Conservation (phyloP, 176 grass and related monocot genomes). For the Typha latifolia region DNA sequence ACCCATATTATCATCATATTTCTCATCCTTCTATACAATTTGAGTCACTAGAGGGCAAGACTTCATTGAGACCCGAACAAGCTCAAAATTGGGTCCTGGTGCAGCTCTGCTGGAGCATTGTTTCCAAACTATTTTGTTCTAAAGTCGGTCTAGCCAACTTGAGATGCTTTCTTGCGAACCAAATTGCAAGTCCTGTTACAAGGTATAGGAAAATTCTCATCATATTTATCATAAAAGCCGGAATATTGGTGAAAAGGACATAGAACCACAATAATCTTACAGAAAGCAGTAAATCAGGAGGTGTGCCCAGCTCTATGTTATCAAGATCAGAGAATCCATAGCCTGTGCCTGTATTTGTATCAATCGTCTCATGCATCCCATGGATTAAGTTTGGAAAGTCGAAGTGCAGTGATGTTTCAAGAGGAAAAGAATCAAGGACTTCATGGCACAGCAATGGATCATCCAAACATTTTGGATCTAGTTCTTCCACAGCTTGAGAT, state of each 20-base stretch:
- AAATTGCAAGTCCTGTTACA: slow-evolving; percentile 57
- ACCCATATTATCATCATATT: background rate
- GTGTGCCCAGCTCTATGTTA: slow-evolving; percentile 36
- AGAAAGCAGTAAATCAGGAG: slow-evolving; percentile 57
- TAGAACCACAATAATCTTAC: slow-evolving; percentile 33
- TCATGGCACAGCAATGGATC: slow-evolving; percentile 47
- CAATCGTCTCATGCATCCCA: slow-evolving; percentile 16
- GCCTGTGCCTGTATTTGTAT: slow-evolving; percentile 6
- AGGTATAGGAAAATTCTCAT: background rate
- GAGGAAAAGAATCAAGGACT: slow-evolving; percentile 43
- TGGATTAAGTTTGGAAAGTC: slow-evolving; percentile 32
- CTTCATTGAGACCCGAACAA: background rate
- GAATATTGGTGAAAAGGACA: slow-evolving; percentile 6
- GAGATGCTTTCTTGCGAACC: slow-evolving; percentile 74
- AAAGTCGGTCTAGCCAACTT: slow-evolving; percentile 60
- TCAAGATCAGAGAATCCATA: slow-evolving; percentile 38
- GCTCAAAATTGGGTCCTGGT: background rate
- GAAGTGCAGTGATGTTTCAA: slow-evolving; percentile 18
- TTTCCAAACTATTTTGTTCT: slow-evolving; percentile 2
- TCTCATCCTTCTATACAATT: background rate
- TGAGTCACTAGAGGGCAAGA: background rate
- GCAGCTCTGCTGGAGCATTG: background rate
- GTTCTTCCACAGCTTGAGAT: slow-evolving; percentile 23
- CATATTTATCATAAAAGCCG: slow-evolving; percentile 4
- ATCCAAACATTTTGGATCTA: slow-evolving; percentile 21